Conservation (phyloP, 148 eudicot species). For the Chenopodium formosanum region DNA sequence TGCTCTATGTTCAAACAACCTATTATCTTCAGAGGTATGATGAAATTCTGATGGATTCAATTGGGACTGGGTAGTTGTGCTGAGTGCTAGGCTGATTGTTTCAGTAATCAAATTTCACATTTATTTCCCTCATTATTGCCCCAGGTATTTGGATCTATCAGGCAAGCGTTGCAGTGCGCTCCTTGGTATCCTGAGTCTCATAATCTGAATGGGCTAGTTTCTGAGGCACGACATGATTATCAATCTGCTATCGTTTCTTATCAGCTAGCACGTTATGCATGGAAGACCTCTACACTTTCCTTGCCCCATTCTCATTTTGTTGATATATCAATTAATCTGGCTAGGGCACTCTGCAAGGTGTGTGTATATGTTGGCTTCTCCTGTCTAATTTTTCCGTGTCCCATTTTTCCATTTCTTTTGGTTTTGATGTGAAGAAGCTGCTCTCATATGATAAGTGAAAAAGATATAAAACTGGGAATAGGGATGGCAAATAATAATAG, state of each 20-base stretch:
- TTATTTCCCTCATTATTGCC: conserved; percentile 8
- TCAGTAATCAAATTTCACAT: not conserved
- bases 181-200: conserved; percentile 85
- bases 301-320: conserved; percentile 37
- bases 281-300: conserved; percentile 38
- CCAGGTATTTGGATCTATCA: conserved; percentile 85
- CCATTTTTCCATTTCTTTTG: not conserved
- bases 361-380: conserved; percentile 13
- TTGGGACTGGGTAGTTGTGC: not conserved
- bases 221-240: conserved; percentile 72
- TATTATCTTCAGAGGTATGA: conserved; percentile 77
- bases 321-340: conserved; percentile 76
- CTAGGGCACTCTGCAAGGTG: conserved; percentile 83
- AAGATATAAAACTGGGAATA: not conserved
- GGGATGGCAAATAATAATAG: not conserved
- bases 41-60: conserved; percentile 13
- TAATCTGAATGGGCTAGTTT: conserved; percentile 79
- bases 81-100: not conserved
- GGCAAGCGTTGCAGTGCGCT: conserved; percentile 83
- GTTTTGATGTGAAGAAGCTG: not conserved
- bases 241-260: conserved; percentile 68
- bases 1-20: conserved; percentile 67
- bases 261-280: conserved; percentile 65
- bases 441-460: no score
- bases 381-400: not conserved